Evolutionary conservation across 179 eudicot species (phyloP), one percentile per base, ranked within the genome.

Genomic region (Dionaea muscipula): DNA sequence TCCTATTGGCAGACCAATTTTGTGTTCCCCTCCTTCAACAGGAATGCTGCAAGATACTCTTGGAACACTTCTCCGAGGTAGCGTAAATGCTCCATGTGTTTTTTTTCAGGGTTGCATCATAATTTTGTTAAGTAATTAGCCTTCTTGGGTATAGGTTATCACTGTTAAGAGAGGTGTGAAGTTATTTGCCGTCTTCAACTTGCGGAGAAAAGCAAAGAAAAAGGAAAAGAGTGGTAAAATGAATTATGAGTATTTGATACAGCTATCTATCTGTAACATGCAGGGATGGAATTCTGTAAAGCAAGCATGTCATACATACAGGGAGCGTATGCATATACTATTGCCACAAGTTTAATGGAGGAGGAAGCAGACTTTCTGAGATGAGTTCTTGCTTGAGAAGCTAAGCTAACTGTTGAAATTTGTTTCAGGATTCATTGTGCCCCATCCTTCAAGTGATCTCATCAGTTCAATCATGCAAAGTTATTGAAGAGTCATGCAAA

Each of bases 381-480:
- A 72, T 73, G 67, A 75, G 73, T 58, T 53, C 62, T 72, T 65
- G 59, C 59, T 60, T 63, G 46, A 63, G 56, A 69, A 57, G 75
- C 93, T 85, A 69, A 57, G 75, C 93, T 85, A 75, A 88, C 79
- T 69, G 37, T 55, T 59, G 59, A 62, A 70, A 60, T 88, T 81
- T 81, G 73, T 77, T 88, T 95, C 96, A 88, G 96, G 96, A 82
- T 68, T 79, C 96, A 7, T 84, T 79, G 26, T 85, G 86, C 75
- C 77, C 75, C 58, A 70, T 88, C 75, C 85, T 88, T 61, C 94
- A 67, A 81, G 93, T 83, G 61, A 74, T 85, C 50, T 72, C 94
- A 44, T 78, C 90, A 44, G 60, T 90, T 55, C 72, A 84, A 15
- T 84, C 97, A 44, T 90, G 90, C 75, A 80, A 86, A 68, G 72